phyloP scores from a whole-genome alignment of 2,329 filamentous ascomycete species.

The Fusarium palustre region DNA sequence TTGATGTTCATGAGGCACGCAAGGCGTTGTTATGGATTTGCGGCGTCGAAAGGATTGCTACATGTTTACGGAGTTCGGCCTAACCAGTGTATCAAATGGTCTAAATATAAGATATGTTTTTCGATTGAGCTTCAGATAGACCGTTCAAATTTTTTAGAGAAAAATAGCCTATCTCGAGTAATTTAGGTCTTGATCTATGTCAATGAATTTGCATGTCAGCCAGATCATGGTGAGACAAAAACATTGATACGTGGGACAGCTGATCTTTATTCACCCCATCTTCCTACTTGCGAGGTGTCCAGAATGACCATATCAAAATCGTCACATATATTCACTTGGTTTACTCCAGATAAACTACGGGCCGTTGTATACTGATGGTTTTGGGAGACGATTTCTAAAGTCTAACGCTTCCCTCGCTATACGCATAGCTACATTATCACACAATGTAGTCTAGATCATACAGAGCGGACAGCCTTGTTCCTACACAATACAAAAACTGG shows the following conservation, averaged over 20 bases:
- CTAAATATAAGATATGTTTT: not conserved
- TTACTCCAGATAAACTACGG: not conserved
- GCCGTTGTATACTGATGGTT: not conserved
- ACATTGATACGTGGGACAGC: not conserved
- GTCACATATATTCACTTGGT: not conserved
- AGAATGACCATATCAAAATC: not conserved
- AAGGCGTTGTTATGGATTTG: slow-evolving; percentile 31
- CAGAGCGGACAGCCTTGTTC: too few species aligned
- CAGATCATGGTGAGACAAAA: not conserved
- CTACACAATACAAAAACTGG: too few species aligned
- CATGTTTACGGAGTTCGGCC: slow-evolving; percentile 19
- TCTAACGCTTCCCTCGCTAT: too few species aligned
- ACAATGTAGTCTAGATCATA: too few species aligned
- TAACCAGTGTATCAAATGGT: not conserved
- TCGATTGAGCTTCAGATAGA: not conserved
- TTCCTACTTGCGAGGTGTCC: not conserved
- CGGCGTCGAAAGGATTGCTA: not conserved
- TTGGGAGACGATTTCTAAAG: too few species aligned
- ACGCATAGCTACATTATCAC: too few species aligned
- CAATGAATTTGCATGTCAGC: not conserved
- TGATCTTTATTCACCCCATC: not conserved
- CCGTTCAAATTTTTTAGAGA: not conserved
- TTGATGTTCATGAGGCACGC: slow-evolving; percentile 24
- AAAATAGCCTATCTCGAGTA: not conserved
- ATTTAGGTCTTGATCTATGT: not conserved